phyloP scores from a whole-genome alignment of 192 early-diverging fungal genomes.

The Coemansia sp. region DNA sequence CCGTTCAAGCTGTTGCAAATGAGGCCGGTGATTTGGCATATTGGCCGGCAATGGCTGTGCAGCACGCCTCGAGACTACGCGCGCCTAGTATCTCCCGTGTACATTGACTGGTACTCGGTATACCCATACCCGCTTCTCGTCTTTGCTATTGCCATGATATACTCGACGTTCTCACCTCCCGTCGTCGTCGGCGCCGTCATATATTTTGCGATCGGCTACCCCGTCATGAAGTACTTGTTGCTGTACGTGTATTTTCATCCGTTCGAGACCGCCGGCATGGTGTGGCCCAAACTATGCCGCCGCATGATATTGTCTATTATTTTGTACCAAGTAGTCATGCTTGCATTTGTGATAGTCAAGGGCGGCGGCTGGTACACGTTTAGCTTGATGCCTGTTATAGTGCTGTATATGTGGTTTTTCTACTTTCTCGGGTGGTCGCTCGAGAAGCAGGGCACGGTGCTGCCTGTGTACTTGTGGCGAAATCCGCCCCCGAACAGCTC shows the following conservation, averaged over 20 bases:
- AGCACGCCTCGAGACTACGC: slow-evolving; percentile 80
- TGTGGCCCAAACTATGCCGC: slow-evolving; percentile 72
- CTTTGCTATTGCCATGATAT: slow-evolving; percentile 71
- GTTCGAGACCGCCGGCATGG: slow-evolving; percentile 68
- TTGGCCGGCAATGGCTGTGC: slow-evolving; percentile 61
- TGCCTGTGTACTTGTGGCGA: slow-evolving; percentile 46
- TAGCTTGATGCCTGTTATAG: slow-evolving; percentile 37
- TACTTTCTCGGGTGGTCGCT: slow-evolving; percentile 43
- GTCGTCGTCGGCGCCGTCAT: slow-evolving; percentile 69
- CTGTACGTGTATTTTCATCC: slow-evolving; percentile 77
- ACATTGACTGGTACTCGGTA: slow-evolving; percentile 67
- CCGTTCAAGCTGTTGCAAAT: slow-evolving; percentile 72
- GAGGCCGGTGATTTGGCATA: slow-evolving; percentile 61
- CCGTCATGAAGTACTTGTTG: slow-evolving; percentile 74
- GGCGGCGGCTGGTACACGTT: slow-evolving; percentile 52
- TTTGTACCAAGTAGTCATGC: slow-evolving; percentile 65
- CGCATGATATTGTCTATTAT: slow-evolving; percentile 65
- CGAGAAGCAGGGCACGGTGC: slow-evolving; percentile 38
- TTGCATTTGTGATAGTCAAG: slow-evolving; percentile 57
- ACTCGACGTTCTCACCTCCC: slow-evolving; percentile 72
- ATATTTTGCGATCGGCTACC: slow-evolving; percentile 65
- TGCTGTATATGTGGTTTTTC: slow-evolving; percentile 44
- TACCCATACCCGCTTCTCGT: slow-evolving; percentile 72
- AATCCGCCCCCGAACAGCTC: slow-evolving; percentile 48
- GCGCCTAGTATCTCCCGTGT: slow-evolving; percentile 68